Percentiles rank a stretch among this genome's conserved stretches.
phyloP scores from a whole-genome alignment of 768 basidiomycete species.

The Polyporus arcularius region DNA sequence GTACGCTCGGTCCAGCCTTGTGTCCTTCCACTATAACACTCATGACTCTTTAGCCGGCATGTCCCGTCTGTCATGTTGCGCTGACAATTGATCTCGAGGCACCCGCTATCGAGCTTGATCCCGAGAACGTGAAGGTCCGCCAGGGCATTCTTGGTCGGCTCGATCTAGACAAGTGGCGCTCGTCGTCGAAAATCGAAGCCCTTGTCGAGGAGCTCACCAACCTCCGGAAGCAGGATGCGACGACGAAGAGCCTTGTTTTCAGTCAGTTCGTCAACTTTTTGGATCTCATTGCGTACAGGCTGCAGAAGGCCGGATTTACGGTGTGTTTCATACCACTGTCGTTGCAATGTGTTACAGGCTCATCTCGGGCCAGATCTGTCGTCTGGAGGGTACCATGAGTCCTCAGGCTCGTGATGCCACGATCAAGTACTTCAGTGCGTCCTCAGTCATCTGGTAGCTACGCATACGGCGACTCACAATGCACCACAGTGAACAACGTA shows the following conservation, averaged over 20 bases:
- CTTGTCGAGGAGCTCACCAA: slow-evolving; percentile 91
- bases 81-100: slow-evolving; percentile 96
- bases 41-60: slow-evolving; percentile 64
- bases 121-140: slow-evolving; percentile 54
- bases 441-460: background rate
- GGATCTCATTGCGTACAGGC: slow-evolving; percentile 89
- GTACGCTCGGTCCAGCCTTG: slow-evolving; percentile 40
- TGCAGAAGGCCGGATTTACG: slow-evolving; percentile 90
- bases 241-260: slow-evolving; percentile 96
- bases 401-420: slow-evolving; percentile 94
- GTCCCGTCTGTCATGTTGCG: slow-evolving; percentile 91
- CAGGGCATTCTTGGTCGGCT: slow-evolving; percentile 95
- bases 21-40: background rate
- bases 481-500: slow-evolving; percentile 78
- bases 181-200: slow-evolving; percentile 97
- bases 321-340: slow-evolving; percentile 42
- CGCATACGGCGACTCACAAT: background rate
- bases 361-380: slow-evolving; percentile 64
- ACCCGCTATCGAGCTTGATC: slow-evolving; percentile 84
- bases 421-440: slow-evolving; percentile 89
- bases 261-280: slow-evolving; percentile 94
- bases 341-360: background rate
- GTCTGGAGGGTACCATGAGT: slow-evolving; percentile 96
- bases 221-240: slow-evolving; percentile 79
- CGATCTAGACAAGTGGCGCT: slow-evolving; percentile 87